These are phyloP conservation scores for Monilinia fructicola DNA, from an alignment of 2,329 filamentous ascomycete genomes.

Conservation along the genomic window DNA sequence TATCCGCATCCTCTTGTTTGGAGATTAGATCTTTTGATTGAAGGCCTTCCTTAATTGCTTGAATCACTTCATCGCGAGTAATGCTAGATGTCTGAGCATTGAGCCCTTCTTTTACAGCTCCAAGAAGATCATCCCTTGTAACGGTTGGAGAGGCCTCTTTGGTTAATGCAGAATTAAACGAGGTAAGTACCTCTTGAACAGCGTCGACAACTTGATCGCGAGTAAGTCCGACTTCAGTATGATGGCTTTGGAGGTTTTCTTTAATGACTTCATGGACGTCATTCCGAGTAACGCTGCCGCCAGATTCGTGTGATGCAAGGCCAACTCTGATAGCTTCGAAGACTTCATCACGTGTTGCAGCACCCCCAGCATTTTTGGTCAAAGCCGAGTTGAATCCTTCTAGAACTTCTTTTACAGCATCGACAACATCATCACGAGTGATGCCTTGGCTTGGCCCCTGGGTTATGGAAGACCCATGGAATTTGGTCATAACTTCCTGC, in stretches of 20 bases:
- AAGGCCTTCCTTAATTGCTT: slow-evolving; percentile 62
- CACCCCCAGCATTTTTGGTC: slow-evolving; percentile 48
- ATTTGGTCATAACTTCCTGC: slow-evolving; percentile 92
- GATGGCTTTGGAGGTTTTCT: slow-evolving; percentile 60
- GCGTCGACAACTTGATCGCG: slow-evolving; percentile 81
- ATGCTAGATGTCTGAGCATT: slow-evolving; percentile 66
- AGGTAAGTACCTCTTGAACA: slow-evolving; percentile 82
- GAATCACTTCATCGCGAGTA: slow-evolving; percentile 56
- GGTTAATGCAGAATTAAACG: slow-evolving; percentile 72
- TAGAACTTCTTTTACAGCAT: slow-evolving; percentile 45
- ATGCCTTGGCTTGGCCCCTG: slow-evolving; percentile 77
- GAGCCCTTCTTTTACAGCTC: slow-evolving; percentile 80
- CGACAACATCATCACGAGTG: slow-evolving; percentile 55
- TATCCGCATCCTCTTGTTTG: slow-evolving; percentile 38
- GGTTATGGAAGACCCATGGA: slow-evolving; percentile 73
- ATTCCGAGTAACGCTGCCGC: slow-evolving; percentile 67
- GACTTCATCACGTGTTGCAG: slow-evolving; percentile 78
- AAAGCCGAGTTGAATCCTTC: slow-evolving; percentile 33
- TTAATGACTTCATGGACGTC: slow-evolving; percentile 83
- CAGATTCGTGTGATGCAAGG: slow-evolving; percentile 68
- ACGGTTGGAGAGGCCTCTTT: slow-evolving; percentile 61
- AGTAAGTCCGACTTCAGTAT: slow-evolving; percentile 67
- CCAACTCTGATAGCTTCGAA: slow-evolving; percentile 81
- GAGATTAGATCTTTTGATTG: slow-evolving; percentile 50
- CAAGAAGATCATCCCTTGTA: slow-evolving; percentile 79